Evolutionary conservation across 129 eudicot species (phyloP).

Genomic region (Cynara cardunculus): DNA sequence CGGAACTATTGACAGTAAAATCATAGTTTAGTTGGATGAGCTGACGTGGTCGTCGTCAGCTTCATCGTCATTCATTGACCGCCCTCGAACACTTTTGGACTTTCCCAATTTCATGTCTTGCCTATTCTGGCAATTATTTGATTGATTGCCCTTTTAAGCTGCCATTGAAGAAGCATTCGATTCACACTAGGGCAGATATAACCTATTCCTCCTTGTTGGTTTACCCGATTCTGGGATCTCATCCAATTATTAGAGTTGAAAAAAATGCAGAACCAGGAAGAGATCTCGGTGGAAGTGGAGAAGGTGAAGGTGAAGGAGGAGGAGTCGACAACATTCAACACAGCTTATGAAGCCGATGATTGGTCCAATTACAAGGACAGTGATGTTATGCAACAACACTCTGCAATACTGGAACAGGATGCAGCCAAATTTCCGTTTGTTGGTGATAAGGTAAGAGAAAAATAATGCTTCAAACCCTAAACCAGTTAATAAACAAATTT

Average conservation of each 20-base stretch:
- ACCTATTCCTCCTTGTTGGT: neutral
- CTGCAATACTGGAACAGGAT: conserved; percentile 63
- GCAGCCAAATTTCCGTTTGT: conserved; percentile 68
- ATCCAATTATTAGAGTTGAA: conserved; percentile 4
- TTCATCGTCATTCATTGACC: neutral
- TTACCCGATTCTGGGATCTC: conserved; percentile 8
- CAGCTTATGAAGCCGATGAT: conserved; percentile 41
- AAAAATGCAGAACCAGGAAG: conserved; percentile 69
- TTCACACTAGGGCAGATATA: neutral
- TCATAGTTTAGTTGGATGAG: neutral
- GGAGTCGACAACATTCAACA: conserved; percentile 36
- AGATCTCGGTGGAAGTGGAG: conserved; percentile 42
- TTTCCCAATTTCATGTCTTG: neutral
- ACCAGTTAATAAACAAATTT: neutral
- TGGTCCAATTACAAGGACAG: conserved; percentile 72
- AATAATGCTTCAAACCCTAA: neutral
- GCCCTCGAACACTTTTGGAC: neutral
- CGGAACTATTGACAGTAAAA: too few species aligned
- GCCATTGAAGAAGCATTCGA: neutral
- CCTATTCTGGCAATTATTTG: too few species aligned
- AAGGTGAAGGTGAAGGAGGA: conserved; percentile 30
- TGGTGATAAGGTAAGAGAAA: conserved; percentile 65
- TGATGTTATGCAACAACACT: conserved; percentile 84
- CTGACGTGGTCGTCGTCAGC: too few species aligned
- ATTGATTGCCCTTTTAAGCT: neutral